Evolutionary conservation across 495 filamentous ascomycete genomes (phyloP), one percentile per base, ranked within the genome.

Genomic region (Aspergillus coremiiformis): DNA sequence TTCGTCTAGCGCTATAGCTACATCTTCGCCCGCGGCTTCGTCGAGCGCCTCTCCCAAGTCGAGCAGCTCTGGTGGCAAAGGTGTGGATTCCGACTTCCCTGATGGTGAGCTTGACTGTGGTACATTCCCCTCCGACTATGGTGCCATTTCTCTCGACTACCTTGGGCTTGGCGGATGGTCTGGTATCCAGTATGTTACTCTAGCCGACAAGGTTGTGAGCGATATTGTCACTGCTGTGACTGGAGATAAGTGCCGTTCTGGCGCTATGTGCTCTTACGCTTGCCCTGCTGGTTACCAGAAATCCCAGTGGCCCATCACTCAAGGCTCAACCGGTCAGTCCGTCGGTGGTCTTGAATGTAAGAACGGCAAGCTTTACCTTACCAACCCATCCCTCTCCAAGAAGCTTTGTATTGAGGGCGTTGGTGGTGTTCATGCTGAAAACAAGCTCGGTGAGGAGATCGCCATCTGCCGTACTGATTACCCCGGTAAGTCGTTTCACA

Each of bases 381-480:
- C 89, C 57, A 89, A 89, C 57, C 59, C 77, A 20, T 57, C 55
- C n/a, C 66, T 81, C 47, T 76, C 70, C 35, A 83, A 81, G 51
- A 82, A 74, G 54, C 82, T 98, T 24, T 98, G 93, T 71, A 84
- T 85, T 54, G 48, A 67, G 22, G 93, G 92, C 52, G 78, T 79
- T 47, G 79, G 81, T 23, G 81, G 83, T 59, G 79, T 95, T 50
- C 72, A 74, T 44, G 78, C 94, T 49, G 64, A 81, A 67, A 98
- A 96, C 75, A 77, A 82, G 44, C 67, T 97, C 27, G 60, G 62
- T 32, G 52, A 76, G 12, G 69, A 77, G 29, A 84, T 87, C 37
- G 79, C 89, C 39, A 75, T 96, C 53, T 98, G 93, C 80, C 89
- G 90, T 65, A 97, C 93, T 44, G 90, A 97, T 64, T 98, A 98